These are phyloP conservation scores for Cordia subcordata DNA, from an alignment of 257 asterid genomes.

Conservation along the genomic window DNA sequence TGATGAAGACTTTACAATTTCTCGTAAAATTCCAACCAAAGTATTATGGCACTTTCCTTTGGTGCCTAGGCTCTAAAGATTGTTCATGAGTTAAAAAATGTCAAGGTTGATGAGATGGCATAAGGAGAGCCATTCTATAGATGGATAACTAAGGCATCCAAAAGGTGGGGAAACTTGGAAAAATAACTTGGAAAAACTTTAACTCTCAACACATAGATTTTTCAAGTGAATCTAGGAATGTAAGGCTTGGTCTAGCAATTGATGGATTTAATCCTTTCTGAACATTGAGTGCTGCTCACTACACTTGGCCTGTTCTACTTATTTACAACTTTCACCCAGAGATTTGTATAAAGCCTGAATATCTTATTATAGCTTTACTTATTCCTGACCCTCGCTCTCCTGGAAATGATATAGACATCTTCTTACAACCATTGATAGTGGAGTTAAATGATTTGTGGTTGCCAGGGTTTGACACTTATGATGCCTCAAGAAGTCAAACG, in stretches of 20 bases:
- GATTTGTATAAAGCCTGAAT: not conserved
- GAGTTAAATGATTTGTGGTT: not conserved
- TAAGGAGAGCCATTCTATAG: too few relatives aligned
- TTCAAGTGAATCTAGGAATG: not conserved
- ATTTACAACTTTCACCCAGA: not conserved
- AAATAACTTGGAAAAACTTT: too few relatives aligned
- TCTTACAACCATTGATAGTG: not conserved
- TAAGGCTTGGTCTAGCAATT: not conserved
- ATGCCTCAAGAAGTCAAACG: too few relatives aligned
- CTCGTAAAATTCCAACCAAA: too few relatives aligned
- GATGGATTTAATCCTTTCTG: not conserved
- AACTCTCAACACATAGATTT: not conserved
- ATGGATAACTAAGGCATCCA: too few relatives aligned
- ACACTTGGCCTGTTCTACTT: not conserved
- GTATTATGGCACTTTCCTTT: too few relatives aligned
- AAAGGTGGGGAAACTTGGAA: too few relatives aligned
- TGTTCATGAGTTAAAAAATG: slow-evolving; percentile 4
- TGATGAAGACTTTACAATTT: too few relatives aligned
- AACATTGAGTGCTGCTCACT: too few relatives aligned
- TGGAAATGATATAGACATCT: not conserved
- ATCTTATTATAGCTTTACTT: not conserved
- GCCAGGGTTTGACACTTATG: not conserved
- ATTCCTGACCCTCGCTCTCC: not conserved
- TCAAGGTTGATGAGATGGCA: slow-evolving; percentile 1
- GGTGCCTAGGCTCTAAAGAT: slow-evolving; percentile 5